phyloP scores from a whole-genome alignment of 2,329 filamentous ascomycete genomes.

The Atkinsonella hypoxylon region DNA sequence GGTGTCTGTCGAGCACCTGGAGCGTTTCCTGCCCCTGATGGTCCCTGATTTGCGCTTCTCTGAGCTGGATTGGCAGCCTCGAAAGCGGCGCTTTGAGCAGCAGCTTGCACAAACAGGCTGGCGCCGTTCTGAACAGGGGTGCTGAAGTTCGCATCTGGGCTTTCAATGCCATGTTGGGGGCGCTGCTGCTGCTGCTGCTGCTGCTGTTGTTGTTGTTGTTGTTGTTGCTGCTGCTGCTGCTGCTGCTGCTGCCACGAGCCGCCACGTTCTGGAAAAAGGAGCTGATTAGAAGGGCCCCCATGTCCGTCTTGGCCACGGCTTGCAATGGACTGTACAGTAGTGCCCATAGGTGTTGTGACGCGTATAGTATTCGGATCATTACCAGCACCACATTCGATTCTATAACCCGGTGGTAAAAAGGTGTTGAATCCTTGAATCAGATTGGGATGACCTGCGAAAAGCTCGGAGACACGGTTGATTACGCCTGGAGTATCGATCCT shows the following conservation, averaged over 20 bases:
- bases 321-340: slow-evolving; percentile 79
- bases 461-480: slow-evolving; percentile 87
- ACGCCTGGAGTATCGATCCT: slow-evolving; percentile 95
- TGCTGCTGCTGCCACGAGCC: slow-evolving; percentile 37
- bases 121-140: slow-evolving; percentile 40
- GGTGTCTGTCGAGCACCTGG: slow-evolving; percentile 45
- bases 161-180: slow-evolving; percentile 47
- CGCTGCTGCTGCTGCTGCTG: slow-evolving; percentile 42
- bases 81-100: slow-evolving; percentile 24
- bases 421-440: slow-evolving; percentile 98
- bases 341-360: slow-evolving; percentile 96
- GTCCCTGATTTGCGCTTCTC: slow-evolving; percentile 19
- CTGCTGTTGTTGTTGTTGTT: no score
- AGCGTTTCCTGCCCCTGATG: slow-evolving; percentile 30
- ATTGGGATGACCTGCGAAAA: slow-evolving; percentile 91
- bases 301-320: slow-evolving; percentile 35
- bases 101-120: slow-evolving; percentile 33
- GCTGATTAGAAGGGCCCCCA: slow-evolving; percentile 26
- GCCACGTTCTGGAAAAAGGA: slow-evolving; percentile 35
- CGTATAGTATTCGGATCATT: slow-evolving; percentile 93
- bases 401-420: slow-evolving; percentile 87
- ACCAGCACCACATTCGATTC: slow-evolving; percentile 89
- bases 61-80: slow-evolving; percentile 20
- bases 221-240: slow-evolving; percentile 34
- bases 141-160: slow-evolving; percentile 50